Evolutionary conservation across 2,329 filamentous ascomycete genomes (phyloP), one percentile per base, ranked within the genome.

Genomic region (Mycogone perniciosa): DNA sequence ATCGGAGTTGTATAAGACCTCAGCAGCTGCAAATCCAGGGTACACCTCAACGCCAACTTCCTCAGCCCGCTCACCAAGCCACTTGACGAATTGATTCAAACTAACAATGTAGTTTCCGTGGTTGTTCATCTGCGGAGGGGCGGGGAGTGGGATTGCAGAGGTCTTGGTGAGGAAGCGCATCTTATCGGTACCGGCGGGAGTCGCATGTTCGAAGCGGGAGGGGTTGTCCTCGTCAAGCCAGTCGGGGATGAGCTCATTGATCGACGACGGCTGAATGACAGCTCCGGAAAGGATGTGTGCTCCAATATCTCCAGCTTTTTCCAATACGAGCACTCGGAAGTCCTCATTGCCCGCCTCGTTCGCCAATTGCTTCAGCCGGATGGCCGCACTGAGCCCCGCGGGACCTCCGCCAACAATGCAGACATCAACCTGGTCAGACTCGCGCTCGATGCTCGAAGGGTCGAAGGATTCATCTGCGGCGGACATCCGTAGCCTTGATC

Each of bases 41-140:
- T 97, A 99, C 9, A 99, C 82, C 71, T 99, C 93, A 30, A 99
- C 93, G 31, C 93, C 93, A 31, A 95, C 65, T 71, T 97, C 93
- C 71, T 99, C 93, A n/a, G 93, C 93, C 44, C 92, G 82, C 67
- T 97, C 93, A 44, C 89, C 91, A 2, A 99, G 77, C 93, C 93
- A 99, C 71, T 92, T 95, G 51, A 88, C 87, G 64, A 99, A 86
- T 69, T 97, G 89, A 69, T 95, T 97, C 62, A 99, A 73, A 64
- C 89, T 95, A 63, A 99, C 84, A 59, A 99, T 99, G 69, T 95
- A 97, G 72, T 99, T 99, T 59, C 93, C 93, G 63, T 95, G 82
- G 67, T 99, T 99, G 75, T 91, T 83, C 93, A 99, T 99, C 73
- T 97, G 93, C 31, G 93, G 93, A 41, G 93, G 93, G 9, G 85